These are phyloP conservation scores for Neurospora sp. DNA, from an alignment of 495 filamentous ascomycete genomes.

Conservation along the genomic window DNA sequence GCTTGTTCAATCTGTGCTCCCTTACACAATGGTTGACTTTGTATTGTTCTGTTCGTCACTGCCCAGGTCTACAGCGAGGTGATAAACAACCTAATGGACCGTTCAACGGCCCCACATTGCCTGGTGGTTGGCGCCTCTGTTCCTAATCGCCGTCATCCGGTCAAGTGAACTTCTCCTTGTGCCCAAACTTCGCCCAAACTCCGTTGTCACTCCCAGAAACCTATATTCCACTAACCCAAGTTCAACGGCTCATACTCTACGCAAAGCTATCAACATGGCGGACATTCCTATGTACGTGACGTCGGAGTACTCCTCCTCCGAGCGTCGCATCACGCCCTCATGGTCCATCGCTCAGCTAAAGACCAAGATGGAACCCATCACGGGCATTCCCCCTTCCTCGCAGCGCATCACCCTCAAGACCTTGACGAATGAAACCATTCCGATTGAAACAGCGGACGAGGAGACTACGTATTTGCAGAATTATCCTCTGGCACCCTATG, in stretches of 20 bases:
- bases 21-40: neutral
- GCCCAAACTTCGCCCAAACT: neutral
- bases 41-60: neutral
- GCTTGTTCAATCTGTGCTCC: neutral
- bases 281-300: conserved; percentile 81
- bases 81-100: neutral
- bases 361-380: conserved; percentile 83
- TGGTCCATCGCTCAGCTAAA: conserved; percentile 87
- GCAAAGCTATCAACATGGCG: conserved; percentile 37
- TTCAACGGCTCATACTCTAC: neutral
- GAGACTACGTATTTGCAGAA: conserved; percentile 49
- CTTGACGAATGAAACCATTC: conserved; percentile 40
- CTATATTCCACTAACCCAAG: neutral
- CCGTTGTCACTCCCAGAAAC: neutral
- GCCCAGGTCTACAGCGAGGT: neutral
- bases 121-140: neutral
- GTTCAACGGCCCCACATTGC: neutral
- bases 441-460: conserved; percentile 57
- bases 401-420: conserved; percentile 64
- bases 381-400: conserved; percentile 72
- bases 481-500: conserved; percentile 60
- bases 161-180: neutral
- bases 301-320: conserved; percentile 63
- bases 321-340: conserved; percentile 83
- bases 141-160: neutral